phyloP scores from a whole-genome alignment of 129 eudicot species.

The Mikania micrantha region DNA sequence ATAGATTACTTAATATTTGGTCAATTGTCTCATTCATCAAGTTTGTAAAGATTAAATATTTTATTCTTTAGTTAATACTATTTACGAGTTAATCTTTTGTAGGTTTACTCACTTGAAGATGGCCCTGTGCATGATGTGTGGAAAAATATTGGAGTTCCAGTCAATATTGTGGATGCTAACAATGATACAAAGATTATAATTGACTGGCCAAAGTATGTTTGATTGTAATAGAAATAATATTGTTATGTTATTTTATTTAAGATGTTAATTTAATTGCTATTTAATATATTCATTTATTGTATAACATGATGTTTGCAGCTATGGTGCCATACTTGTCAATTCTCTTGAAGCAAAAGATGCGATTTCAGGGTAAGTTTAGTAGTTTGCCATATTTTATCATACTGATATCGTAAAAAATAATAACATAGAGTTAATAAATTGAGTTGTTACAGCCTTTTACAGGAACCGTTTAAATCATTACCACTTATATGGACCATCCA shows the following conservation, averaged over 20 bases:
- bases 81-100: slow-evolving; percentile 3
- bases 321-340: slow-evolving; percentile 77
- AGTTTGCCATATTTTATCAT: neutral
- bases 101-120: slow-evolving; percentile 80
- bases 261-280: neutral
- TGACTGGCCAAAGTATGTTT: slow-evolving; percentile 90
- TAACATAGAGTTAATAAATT: slow-evolving; percentile 32
- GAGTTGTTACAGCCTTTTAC: slow-evolving; percentile 77
- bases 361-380: slow-evolving; percentile 59
- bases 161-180: slow-evolving; percentile 32
- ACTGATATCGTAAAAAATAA: slow-evolving; percentile 2
- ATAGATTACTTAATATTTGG: neutral
- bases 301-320: slow-evolving; percentile 48
- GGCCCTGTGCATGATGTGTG: slow-evolving; percentile 70
- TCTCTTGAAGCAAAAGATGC: slow-evolving; percentile 58
- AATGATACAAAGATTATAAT: slow-evolving; percentile 30
- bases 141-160: slow-evolving; percentile 54
- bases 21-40: neutral
- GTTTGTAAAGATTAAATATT: neutral
- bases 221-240: neutral
- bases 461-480: slow-evolving; percentile 85
- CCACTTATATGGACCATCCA: slow-evolving; percentile 90
- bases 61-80: neutral
- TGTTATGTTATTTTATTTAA: neutral
- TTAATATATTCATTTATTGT: neutral